Base-by-base conservation (phyloP, 1,139 yeast species). In the Yamadazyma triangularis region DNA sequence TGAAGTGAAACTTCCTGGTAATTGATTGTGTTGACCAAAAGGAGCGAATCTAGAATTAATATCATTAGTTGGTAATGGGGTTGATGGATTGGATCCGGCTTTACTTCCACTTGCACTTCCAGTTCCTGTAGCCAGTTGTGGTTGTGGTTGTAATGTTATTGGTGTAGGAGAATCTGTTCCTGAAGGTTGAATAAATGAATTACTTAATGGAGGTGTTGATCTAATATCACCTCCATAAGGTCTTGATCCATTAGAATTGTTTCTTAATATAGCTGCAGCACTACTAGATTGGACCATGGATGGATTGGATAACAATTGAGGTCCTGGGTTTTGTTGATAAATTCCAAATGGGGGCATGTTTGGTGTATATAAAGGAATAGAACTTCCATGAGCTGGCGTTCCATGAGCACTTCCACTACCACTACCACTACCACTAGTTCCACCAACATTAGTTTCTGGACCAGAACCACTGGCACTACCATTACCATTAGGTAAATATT, bases 211-310 rank as follows among this genome's bases (percentile, higher is more conserved):
- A 4, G 70, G 69, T 4, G 70, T 61, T 1, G 67, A 51, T 33
- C 72, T 55, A 31, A 75, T 69, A 47, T 75, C 81, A 4, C 41
- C 41, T 32, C 73, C 79, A 51, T 58, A 73, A 2, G 77, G 67
- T 46, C 78, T 58, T 8, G 29, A 19, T 8, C 36, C 24, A 38
- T 55, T 62, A 26, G 71, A 65, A 13, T 56, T 48, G 10, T 77
- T 68, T 41, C 79, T 56, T 39, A 74, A 60, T 37, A 65, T 52
- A 2, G 71, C 70, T 7, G 70, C 68, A 4, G 70, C 69, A 34
- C 63, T 55, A 25, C 23, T 25, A 6, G 40, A 27, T 27, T 30
- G 28, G 25, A 39, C 31, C 26, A 36, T 39, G 9, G 8, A 6
- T 18, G 8, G 8, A 23, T 36, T 38, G 28, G 42, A 40, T 29